Evolutionary conservation across 306 rosid species (phyloP).

Genomic region (Ziziphus jujuba): DNA sequence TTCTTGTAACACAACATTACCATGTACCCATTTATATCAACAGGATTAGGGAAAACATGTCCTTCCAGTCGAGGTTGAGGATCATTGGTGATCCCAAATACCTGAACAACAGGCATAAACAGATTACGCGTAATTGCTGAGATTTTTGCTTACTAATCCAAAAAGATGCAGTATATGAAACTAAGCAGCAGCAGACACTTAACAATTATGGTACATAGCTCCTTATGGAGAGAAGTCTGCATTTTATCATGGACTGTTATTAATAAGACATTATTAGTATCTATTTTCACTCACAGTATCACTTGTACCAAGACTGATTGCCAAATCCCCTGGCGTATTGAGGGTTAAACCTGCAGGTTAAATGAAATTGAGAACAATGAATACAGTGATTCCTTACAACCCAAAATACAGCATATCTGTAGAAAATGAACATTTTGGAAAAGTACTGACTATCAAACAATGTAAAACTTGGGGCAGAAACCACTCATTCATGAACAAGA

Average conservation of each 20-base stretch:
- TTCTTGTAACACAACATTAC: constrained; percentile 96
- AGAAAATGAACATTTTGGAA: too few relatives aligned
- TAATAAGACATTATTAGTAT: constrained; percentile 6
- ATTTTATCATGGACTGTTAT: constrained; percentile 10
- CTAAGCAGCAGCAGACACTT: not conserved
- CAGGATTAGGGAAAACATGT: constrained; percentile 92
- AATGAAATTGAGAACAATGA: not conserved
- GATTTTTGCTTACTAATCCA: not conserved
- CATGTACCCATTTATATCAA: constrained; percentile 84
- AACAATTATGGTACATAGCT: not conserved
- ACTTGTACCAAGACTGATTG: constrained; percentile 96
- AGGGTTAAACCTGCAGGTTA: constrained; percentile 82
- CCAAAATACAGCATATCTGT: too few relatives aligned
- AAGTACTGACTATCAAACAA: too few relatives aligned
- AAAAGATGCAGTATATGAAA: not conserved
- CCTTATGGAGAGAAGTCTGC: not conserved
- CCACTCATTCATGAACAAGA: too few relatives aligned
- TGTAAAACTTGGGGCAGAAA: too few relatives aligned
- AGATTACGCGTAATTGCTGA: constrained; percentile 7
- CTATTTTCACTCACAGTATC: constrained; percentile 71
- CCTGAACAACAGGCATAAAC: constrained; percentile 43
- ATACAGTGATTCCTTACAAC: not conserved
- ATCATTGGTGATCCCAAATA: constrained; percentile 80
- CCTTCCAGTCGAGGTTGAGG: constrained; percentile 92
- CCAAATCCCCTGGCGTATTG: constrained; percentile 90